Evolutionary conservation across 2,329 filamentous ascomycete species (phyloP).

Genomic region (Diaporthe ilicicola): DNA sequence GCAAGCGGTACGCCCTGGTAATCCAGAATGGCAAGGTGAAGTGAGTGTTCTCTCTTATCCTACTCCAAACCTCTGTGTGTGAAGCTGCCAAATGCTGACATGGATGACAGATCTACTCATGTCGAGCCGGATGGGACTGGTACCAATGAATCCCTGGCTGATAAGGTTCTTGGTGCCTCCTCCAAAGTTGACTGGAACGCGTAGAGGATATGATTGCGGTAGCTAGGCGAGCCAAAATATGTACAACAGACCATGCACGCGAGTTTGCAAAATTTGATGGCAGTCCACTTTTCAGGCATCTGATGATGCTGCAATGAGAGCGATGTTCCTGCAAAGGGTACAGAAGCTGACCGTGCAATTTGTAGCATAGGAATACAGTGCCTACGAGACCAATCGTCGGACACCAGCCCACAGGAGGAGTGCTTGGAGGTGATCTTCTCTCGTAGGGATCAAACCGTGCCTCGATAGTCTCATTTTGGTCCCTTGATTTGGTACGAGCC

Average conservation of each 20-base stretch:
- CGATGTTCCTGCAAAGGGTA: background rate
- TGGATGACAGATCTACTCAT: slow-evolving; percentile 61
- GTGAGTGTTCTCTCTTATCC: slow-evolving; percentile 32
- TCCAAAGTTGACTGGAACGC: slow-evolving; percentile 27
- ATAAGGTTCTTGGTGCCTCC: slow-evolving; percentile 55
- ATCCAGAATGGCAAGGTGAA: slow-evolving; percentile 87
- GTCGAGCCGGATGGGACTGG: slow-evolving; percentile 92
- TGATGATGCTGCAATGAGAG: background rate
- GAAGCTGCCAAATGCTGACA: background rate
- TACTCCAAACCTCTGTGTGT: background rate
- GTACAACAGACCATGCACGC: background rate
- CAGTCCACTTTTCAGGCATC: background rate
- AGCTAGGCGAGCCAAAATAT: background rate
- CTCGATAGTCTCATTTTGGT: background rate
- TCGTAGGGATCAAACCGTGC: too few relatives aligned
- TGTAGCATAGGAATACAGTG: too few relatives aligned
- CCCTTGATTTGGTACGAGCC: background rate
- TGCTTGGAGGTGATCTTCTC: too few relatives aligned
- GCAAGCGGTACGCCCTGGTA: slow-evolving; percentile 88
- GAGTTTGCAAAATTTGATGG: background rate
- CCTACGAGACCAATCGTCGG: too few relatives aligned
- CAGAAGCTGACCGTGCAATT: background rate
- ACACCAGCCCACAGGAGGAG: too few relatives aligned
- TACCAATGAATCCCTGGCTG: slow-evolving; percentile 58
- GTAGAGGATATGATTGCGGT: background rate